Percentiles rank a stretch among this genome's conserved stretches.
These are phyloP conservation scores for Aspergillus oerlinghausenensis DNA, from an alignment of 2,329 filamentous ascomycete genomes.

Conservation along the genomic window DNA sequence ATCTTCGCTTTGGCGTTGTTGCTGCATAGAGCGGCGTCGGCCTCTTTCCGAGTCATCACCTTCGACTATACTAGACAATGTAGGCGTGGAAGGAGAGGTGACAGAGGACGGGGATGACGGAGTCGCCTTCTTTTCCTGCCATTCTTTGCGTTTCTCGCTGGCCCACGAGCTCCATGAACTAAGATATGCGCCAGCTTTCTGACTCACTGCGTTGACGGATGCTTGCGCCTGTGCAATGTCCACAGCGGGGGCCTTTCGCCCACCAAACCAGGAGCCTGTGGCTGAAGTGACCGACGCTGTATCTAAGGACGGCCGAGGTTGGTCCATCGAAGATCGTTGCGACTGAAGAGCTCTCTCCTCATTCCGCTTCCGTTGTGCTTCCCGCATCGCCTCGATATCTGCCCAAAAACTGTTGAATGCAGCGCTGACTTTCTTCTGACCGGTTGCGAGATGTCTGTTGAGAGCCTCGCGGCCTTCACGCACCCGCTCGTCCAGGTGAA, in stretches of 20 bases:
- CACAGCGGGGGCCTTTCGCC: constrained; percentile 33
- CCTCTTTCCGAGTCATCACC: constrained; percentile 24
- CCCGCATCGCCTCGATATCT: constrained; percentile 78
- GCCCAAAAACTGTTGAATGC: constrained; percentile 86
- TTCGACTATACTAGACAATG: constrained; percentile 22
- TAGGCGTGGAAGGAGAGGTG: constrained; percentile 19
- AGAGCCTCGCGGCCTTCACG: constrained; percentile 78
- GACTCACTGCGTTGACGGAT: constrained; percentile 49
- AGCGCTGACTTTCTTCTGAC: constrained; percentile 79
- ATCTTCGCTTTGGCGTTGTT: constrained; percentile 25
- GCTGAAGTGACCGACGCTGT: constrained; percentile 19
- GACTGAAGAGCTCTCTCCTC: constrained; percentile 31
- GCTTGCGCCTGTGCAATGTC: constrained; percentile 54
- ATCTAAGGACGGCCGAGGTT: constrained; percentile 22
- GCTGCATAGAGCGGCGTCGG: constrained; percentile 26
- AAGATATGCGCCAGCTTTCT: constrained; percentile 58
- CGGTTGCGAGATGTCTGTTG: constrained; percentile 82
- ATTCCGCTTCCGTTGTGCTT: constrained; percentile 59
- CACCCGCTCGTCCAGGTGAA: constrained; percentile 88
- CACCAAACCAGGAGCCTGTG: constrained; percentile 22
- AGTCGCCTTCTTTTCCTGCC: constrained; percentile 37
- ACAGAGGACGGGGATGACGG: constrained; percentile 23
- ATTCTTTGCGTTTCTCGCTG: constrained; percentile 43
- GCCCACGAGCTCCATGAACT: constrained; percentile 62
- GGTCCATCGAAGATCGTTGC: constrained; percentile 29